Conservation (phyloP, 1,284 basidiomycete species). For the Leccinum huronense region DNA sequence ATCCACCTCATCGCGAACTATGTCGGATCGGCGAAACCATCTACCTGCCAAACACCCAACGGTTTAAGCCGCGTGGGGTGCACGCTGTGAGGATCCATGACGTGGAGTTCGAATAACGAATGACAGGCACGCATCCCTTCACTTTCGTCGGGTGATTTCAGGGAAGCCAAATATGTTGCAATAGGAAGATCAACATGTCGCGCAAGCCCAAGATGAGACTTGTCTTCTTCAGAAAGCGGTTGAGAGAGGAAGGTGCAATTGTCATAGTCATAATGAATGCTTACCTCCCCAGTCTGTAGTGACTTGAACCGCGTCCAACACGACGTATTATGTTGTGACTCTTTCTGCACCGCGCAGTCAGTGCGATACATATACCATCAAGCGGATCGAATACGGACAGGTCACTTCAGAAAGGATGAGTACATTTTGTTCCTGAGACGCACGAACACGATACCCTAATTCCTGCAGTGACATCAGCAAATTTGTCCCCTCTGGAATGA, state of each 20-base stretch:
- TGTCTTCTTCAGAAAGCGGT: slow-evolving; percentile 16
- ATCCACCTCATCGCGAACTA: slow-evolving; percentile 42
- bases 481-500: slow-evolving; percentile 41
- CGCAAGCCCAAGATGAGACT: slow-evolving; percentile 30
- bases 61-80: slow-evolving; percentile 44
- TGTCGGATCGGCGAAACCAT: slow-evolving; percentile 47
- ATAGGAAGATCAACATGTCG: slow-evolving; percentile 19
- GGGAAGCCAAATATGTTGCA: slow-evolving; percentile 27
- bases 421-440: not conserved
- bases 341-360: slow-evolving; percentile 27
- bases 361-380: slow-evolving; percentile 45
- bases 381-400: slow-evolving; percentile 42
- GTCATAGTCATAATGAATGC: not conserved
- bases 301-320: slow-evolving; percentile 26
- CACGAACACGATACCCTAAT: slow-evolving; percentile 27
- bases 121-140: slow-evolving; percentile 26
- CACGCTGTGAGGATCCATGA: slow-evolving; percentile 37
- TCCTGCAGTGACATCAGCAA: slow-evolving; percentile 52
- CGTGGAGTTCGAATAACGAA: slow-evolving; percentile 48
- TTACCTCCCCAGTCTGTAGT: slow-evolving; percentile 26
- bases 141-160: slow-evolving; percentile 17
- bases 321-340: slow-evolving; percentile 6
- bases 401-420: slow-evolving; percentile 34
- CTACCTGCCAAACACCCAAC: slow-evolving; percentile 55
- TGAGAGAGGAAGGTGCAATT: not conserved